phyloP scores from a whole-genome alignment of 225 moss, liverwort and hornwort species.

The Neckera pumila region DNA sequence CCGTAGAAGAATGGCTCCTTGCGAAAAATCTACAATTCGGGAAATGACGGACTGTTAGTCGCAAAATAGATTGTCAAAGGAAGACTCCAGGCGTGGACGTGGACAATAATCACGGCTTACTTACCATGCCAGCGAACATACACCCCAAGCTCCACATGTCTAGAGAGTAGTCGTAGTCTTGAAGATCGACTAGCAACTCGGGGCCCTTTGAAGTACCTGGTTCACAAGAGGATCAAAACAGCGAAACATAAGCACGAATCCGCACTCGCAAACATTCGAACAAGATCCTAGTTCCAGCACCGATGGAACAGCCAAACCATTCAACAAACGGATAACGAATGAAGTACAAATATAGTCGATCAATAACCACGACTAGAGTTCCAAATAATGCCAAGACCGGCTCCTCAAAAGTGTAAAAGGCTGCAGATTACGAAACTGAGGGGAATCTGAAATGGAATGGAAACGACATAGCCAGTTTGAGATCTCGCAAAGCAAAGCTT shows the following conservation, averaged over 20 bases:
- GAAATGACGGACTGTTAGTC: background rate
- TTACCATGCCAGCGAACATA: conserved; percentile 68
- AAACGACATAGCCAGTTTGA: background rate
- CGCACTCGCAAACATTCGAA: background rate
- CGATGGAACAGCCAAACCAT: background rate
- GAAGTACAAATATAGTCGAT: too few relatives aligned
- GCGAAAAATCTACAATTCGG: conserved; percentile 27
- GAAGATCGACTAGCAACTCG: conserved; percentile 46
- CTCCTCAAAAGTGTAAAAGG: background rate
- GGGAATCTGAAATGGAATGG: background rate
- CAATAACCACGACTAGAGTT: too few relatives aligned
- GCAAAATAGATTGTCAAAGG: background rate
- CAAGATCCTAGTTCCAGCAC: background rate
- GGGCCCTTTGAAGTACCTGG: conserved; percentile 55
- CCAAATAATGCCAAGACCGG: too few relatives aligned
- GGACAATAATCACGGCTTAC: background rate
- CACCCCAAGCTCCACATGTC: conserved; percentile 68
- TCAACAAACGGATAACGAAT: background rate
- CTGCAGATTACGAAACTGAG: background rate
- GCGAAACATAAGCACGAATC: background rate
- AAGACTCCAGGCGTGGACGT: background rate
- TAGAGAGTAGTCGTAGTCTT: conserved; percentile 55
- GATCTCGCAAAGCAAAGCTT: background rate
- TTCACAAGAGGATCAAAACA: background rate
- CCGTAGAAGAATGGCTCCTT: conserved; percentile 54